A percentile compares a stretch with the other conserved stretches of the same genome.
phyloP scores from a whole-genome alignment of 768 basidiomycete species.

The Hericium coralloides region DNA sequence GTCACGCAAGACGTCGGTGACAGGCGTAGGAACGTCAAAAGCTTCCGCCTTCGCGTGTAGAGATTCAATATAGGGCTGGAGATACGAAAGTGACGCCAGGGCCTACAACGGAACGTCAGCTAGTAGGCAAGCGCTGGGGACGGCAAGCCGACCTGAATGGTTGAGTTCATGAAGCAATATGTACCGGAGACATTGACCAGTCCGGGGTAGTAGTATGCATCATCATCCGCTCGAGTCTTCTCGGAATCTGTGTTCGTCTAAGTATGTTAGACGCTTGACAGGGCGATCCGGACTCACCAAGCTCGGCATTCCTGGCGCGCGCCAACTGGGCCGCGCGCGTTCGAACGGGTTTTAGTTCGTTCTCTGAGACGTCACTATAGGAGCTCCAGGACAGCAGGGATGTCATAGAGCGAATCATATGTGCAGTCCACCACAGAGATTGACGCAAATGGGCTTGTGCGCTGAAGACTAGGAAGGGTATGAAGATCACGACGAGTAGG shows the following conservation, averaged over 20 bases:
- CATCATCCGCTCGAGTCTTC: constrained; percentile 8
- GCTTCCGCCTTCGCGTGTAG: constrained; percentile 71
- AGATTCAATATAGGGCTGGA: constrained; percentile 71
- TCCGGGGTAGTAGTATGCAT: constrained; percentile 66
- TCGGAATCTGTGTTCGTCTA: not conserved
- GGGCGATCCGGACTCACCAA: constrained; percentile 17
- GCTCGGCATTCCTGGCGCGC: constrained; percentile 25
- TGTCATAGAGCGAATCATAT: constrained; percentile 56
- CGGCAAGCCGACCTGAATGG: constrained; percentile 55
- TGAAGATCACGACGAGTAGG: constrained; percentile 40
- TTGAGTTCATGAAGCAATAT: constrained; percentile 97
- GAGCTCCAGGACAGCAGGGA: constrained; percentile 57
- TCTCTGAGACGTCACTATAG: constrained; percentile 24
- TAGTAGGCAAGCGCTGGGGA: not conserved
- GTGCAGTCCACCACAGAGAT: constrained; percentile 20
- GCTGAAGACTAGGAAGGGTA: constrained; percentile 27
- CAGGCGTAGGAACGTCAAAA: constrained; percentile 76
- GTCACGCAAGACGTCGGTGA: constrained; percentile 71
- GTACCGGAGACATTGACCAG: constrained; percentile 94
- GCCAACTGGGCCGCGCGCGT: constrained; percentile 51
- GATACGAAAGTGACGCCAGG: constrained; percentile 75
- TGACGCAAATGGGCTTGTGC: constrained; percentile 19
- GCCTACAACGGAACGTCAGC: constrained; percentile 43
- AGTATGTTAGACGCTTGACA: not conserved
- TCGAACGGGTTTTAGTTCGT: constrained; percentile 38